These are phyloP conservation scores for Talaromyces stipitatus DNA, from an alignment of 495 filamentous ascomycete genomes.

Conservation along the genomic window DNA sequence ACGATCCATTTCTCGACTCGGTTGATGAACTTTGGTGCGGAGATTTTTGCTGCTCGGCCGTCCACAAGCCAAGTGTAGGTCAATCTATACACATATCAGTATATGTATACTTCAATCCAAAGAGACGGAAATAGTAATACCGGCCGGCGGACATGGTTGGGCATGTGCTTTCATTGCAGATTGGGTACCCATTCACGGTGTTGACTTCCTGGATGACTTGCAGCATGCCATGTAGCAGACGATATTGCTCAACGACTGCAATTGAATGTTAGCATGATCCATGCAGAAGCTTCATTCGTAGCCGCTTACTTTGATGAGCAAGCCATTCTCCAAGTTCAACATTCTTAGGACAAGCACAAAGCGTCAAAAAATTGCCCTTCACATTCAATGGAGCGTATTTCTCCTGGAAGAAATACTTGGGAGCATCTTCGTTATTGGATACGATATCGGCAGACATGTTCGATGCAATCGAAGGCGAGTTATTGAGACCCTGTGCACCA, in stretches of 20 bases:
- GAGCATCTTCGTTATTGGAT: constrained; percentile 43
- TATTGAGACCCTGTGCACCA: constrained; percentile 45
- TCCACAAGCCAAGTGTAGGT: constrained; percentile 80
- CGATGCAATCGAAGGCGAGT: constrained; percentile 48
- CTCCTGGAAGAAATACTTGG: constrained; percentile 68
- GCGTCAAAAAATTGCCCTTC: constrained; percentile 92
- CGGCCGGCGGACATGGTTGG: constrained; percentile 86
- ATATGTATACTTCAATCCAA: not conserved
- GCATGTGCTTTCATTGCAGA: constrained; percentile 77
- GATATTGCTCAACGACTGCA: constrained; percentile 83
- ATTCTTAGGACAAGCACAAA: constrained; percentile 80
- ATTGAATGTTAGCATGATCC: constrained; percentile 1
- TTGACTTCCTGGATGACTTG: constrained; percentile 75
- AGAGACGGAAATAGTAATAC: constrained; percentile 41
- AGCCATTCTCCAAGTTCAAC: constrained; percentile 91
- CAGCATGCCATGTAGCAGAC: constrained; percentile 76
- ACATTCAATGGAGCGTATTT: constrained; percentile 80
- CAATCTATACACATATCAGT: constrained; percentile 43
- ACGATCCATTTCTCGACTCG: constrained; percentile 91
- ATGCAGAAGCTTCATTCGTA: not conserved
- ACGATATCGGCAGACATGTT: constrained; percentile 43
- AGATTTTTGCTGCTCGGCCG: constrained; percentile 52
- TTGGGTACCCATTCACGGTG: constrained; percentile 55
- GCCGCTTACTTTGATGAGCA: constrained; percentile 74
- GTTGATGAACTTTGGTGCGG: constrained; percentile 79